Evolutionary conservation across 352 stramenopile species (phyloP).

Genomic region (Globisporangium uncinulatum): DNA sequence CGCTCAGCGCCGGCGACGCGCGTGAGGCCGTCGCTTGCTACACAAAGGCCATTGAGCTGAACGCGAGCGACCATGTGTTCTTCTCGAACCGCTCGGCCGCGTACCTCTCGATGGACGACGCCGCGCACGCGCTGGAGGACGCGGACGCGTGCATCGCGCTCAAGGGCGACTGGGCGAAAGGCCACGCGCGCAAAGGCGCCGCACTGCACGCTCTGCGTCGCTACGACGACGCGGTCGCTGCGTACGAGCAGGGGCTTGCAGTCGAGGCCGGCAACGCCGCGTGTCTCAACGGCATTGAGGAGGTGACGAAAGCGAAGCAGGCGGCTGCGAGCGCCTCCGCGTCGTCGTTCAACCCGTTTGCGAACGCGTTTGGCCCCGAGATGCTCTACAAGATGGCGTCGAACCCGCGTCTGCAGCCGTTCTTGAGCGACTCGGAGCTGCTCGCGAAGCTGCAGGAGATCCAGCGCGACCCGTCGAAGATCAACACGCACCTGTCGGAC

Average conservation of each 20-base stretch:
- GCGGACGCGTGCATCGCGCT: slow-evolving; percentile 93
- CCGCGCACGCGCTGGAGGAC: slow-evolving; percentile 93
- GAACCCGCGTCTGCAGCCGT: slow-evolving; percentile 81
- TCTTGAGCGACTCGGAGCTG: slow-evolving; percentile 93
- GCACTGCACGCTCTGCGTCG: slow-evolving; percentile 92
- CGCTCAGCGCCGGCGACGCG: slow-evolving; percentile 90
- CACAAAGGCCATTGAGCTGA: slow-evolving; percentile 94
- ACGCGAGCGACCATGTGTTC: slow-evolving; percentile 96
- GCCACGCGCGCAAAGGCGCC: slow-evolving; percentile 96
- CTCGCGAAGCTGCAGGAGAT: slow-evolving; percentile 69
- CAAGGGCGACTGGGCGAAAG: slow-evolving; percentile 96
- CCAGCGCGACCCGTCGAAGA: slow-evolving; percentile 68
- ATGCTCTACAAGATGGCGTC: slow-evolving; percentile 92
- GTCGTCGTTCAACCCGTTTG: slow-evolving; percentile 78
- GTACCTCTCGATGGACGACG: slow-evolving; percentile 93
- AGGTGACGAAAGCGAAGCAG: slow-evolving; percentile 91
- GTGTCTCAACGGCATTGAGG: slow-evolving; percentile 90
- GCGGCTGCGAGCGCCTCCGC: neutral
- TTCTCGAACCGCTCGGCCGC: slow-evolving; percentile 99
- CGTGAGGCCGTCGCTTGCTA: slow-evolving; percentile 96
- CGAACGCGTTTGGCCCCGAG: slow-evolving; percentile 92
- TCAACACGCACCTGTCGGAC: slow-evolving; percentile 78
- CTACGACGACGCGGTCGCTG: slow-evolving; percentile 81
- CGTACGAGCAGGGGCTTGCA: slow-evolving; percentile 84
- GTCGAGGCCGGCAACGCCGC: slow-evolving; percentile 91